These are phyloP conservation scores for Colletotrichum lentis DNA, from an alignment of 2,329 filamentous ascomycete genomes.

Conservation along the genomic window DNA sequence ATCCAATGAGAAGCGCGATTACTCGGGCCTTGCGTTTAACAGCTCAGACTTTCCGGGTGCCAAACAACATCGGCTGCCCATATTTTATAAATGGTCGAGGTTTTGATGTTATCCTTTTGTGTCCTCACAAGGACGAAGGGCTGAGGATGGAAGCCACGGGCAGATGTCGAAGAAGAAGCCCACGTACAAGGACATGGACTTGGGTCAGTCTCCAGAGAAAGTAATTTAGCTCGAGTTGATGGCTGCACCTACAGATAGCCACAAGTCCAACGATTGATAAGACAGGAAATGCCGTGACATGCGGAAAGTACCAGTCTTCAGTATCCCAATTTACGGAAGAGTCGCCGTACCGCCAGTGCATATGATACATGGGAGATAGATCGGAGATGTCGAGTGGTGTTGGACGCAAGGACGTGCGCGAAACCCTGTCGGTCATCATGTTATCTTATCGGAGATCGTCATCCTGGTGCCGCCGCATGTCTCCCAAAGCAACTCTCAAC, in stretches of 20 bases:
- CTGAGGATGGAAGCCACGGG: slow-evolving; percentile 52
- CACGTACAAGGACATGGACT: slow-evolving; percentile 5
- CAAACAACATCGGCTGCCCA: slow-evolving; percentile 50
- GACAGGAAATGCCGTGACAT: not conserved
- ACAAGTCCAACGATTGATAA: not conserved
- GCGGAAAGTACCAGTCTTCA: too few relatives aligned
- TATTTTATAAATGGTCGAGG: slow-evolving; percentile 52
- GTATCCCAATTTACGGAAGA: too few relatives aligned
- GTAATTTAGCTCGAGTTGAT: not conserved
- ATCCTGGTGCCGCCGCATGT: not conserved
- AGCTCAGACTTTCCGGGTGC: slow-evolving; percentile 62
- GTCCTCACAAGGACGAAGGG: slow-evolving; percentile 49
- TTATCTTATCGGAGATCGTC: slow-evolving; percentile 14
- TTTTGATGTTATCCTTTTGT: slow-evolving; percentile 55
- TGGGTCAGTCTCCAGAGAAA: not conserved
- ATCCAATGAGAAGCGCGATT: slow-evolving; percentile 68
- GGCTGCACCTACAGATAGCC: not conserved
- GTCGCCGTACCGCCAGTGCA: too few relatives aligned
- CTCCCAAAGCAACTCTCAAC: not conserved
- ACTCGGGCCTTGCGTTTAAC: slow-evolving; percentile 69
- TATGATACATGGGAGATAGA: too few relatives aligned
- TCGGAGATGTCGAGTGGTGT: too few relatives aligned
- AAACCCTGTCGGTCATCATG: not conserved
- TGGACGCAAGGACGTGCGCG: not conserved
- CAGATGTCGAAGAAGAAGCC: slow-evolving; percentile 40